Conservation (phyloP, 306 rosid genomes). For the Pyrus betulifolia region DNA sequence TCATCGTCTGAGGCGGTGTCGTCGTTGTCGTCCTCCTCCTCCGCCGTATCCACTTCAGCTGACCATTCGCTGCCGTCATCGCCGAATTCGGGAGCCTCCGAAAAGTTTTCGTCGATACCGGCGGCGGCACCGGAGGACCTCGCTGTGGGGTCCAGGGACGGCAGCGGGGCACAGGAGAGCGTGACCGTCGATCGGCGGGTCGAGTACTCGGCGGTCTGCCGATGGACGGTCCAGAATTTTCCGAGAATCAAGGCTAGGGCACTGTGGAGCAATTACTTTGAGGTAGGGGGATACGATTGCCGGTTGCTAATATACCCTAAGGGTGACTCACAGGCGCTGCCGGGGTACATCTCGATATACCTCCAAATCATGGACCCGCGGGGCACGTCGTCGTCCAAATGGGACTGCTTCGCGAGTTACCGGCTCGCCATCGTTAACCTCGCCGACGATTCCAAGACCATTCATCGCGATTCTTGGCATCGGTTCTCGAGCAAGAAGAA, state of each 20-base stretch:
- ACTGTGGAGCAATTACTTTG: slow-evolving; percentile 97
- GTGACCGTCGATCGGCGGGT: slow-evolving; percentile 77
- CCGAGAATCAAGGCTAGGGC: slow-evolving; percentile 91
- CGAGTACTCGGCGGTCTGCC: slow-evolving; percentile 79
- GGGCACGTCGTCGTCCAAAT: slow-evolving; percentile 87
- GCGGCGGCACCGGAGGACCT: slow-evolving; percentile 80
- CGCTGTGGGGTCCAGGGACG: slow-evolving; percentile 51
- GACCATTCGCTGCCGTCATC: slow-evolving; percentile 59
- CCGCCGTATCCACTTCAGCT: slow-evolving; percentile 26
- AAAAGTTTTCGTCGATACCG: slow-evolving; percentile 30
- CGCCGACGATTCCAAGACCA: slow-evolving; percentile 73
- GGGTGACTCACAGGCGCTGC: slow-evolving; percentile 92
- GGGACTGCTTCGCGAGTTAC: slow-evolving; percentile 99
- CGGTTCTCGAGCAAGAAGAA: slow-evolving; percentile 92
- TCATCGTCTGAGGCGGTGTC: slow-evolving; percentile 65
- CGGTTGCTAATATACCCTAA: slow-evolving; percentile 87
- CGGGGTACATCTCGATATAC: slow-evolving; percentile 86
- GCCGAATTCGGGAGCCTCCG: slow-evolving; percentile 20
- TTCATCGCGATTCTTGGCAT: slow-evolving; percentile 97
- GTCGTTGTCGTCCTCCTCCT: slow-evolving; percentile 35
- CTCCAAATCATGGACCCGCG: slow-evolving; percentile 99
- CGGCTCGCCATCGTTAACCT: slow-evolving; percentile 81
- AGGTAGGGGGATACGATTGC: slow-evolving; percentile 99
- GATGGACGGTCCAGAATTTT: slow-evolving; percentile 93
- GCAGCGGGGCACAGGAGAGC: slow-evolving; percentile 81